Evolutionary conservation across 2,329 filamentous ascomycete genomes (phyloP), one percentile per base, ranked within the genome.

Genomic region (Pseudogymnoascus sp.): DNA sequence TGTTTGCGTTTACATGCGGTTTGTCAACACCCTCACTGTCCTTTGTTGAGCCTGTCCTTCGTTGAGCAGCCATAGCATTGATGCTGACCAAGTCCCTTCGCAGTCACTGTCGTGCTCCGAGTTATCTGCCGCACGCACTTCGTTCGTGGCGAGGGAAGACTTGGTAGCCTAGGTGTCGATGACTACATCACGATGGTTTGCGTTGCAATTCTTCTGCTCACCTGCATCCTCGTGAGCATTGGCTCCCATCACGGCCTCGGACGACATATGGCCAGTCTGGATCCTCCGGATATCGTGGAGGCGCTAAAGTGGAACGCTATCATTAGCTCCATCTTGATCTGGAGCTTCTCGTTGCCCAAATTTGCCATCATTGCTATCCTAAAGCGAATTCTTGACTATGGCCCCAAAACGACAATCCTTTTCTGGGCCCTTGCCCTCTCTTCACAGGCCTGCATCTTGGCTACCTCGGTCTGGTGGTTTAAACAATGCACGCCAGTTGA

Each of bases 281-380:
- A 63, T 16, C 62, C 60, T 3, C 60, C 67, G 14, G 54, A 71
- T 6, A 51, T 69, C 23, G 60, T 65, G 1, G 45, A 41, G 25
- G 71, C 74, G 2, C 67, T 74, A 6, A 70, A 71, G 61, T 75
- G 70, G 66, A 74, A 74, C 61, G 70, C 68, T 34, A 71, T 75
- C 41, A 73, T 73, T 62, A 73, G 69, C 37, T 65, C 71, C 1
- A 65, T 74, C 16, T 64, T 73, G 13, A 71, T 75, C 63, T 75
- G 73, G 73, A 69, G 70, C 60, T 75, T 75, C 63, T 74, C 73
- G 10, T 63, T 75, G 37, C 74, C 74, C 2, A 75, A 75, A 41
- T 75, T 74, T 45, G 73, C 73, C 61, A 69, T 75, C 62, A 70
- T 75, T 64, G 71, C 71, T 25, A 72, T 69, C 6, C 66, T 75